Percentiles rank a stretch among this genome's conserved stretches.
Evolutionary conservation across 306 rosid species (phyloP).

Genomic region (Prosopis cineraria): DNA sequence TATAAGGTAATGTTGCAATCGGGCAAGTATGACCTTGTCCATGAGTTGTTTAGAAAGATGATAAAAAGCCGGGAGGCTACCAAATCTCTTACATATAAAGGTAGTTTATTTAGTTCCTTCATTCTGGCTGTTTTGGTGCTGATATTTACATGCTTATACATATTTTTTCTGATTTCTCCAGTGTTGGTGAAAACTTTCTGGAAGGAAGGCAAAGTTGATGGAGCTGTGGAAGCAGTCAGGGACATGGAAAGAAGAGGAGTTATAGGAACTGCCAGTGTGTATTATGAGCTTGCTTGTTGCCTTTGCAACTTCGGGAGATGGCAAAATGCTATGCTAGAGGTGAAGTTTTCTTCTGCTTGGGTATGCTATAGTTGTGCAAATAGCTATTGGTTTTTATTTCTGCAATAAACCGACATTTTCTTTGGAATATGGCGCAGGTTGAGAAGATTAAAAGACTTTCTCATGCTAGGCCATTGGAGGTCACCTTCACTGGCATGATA

Average conservation of each 20-base stretch:
- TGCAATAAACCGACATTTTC: constrained; percentile 2
- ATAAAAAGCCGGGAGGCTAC: constrained; percentile 69
- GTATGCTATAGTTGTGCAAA: constrained; percentile 13
- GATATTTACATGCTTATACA: constrained; percentile 38
- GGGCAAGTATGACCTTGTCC: constrained; percentile 79
- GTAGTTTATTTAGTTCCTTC: constrained; percentile 45
- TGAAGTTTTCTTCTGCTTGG: constrained; percentile 35
- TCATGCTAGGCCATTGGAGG: constrained; percentile 72
- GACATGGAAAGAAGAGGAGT: constrained; percentile 88
- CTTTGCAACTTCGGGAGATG: constrained; percentile 87
- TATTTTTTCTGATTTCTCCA: constrained; percentile 36
- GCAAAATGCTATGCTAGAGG: constrained; percentile 85
- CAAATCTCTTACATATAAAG: constrained; percentile 81
- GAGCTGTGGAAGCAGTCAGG: constrained; percentile 79
- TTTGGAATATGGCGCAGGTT: constrained; percentile 55
- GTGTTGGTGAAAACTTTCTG: constrained; percentile 85
- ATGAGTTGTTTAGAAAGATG: constrained; percentile 75
- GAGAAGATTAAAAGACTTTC: constrained; percentile 69
- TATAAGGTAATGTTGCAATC: constrained; percentile 87
- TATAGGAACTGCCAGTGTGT: constrained; percentile 70
- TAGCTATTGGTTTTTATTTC: background rate
- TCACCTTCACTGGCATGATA: constrained; percentile 94
- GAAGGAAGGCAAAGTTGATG: constrained; percentile 76
- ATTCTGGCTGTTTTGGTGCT: constrained; percentile 31
- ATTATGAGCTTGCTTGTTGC: constrained; percentile 91